Evolutionary conservation across 306 rosid genomes (phyloP), one percentile per base, ranked within the genome.

Genomic region (Chamaecrista fasciculata): DNA sequence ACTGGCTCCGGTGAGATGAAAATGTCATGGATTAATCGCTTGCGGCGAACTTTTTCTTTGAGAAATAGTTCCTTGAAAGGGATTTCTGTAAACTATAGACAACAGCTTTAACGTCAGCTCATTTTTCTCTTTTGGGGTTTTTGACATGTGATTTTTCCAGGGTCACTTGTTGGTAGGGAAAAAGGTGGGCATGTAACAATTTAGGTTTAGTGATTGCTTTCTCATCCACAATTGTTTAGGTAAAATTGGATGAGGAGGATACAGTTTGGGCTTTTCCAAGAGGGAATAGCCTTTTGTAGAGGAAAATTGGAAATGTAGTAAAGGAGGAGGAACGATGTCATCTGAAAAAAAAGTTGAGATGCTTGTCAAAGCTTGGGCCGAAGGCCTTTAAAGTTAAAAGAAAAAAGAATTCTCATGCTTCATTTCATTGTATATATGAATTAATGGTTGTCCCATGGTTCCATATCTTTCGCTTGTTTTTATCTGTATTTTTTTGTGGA

Each of bases 1-100:
- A 93, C 98, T 0, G 98, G 98, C 34, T 88, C 92, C 28, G 82
- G 91, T 28, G 91, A 86, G 78, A 79, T 82, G 81, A 90, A 84
- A 63, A 55, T 78, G 46, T 86, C 96, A 0, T 90, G 95, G 96
- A 60, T 82, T 73, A 78, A 66, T 77, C 87, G 88, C 39, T 37
- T 92, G 21, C 83, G 76, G 5, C 73, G 47, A 62, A 73, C 78
- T 62, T 82, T 87, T 68, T 90, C 81, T 59, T 70, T 84, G 64
- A 87, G 84, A 72, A 90, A 77, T 75, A 74, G 79, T 78, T 82
- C 89, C 70, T 73, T 80, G 24, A 83, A 79, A 79, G 89, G 86
- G 72, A 76, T 66, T 29, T 64, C 82, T 83, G 92, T 93, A 86
- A 88, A 83, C 75, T 78, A 82, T 84, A 88, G 96, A 76, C 70